Evolutionary conservation across 2,329 filamentous ascomycete genomes (phyloP).

Genomic region (Trichoderma asperellum): DNA sequence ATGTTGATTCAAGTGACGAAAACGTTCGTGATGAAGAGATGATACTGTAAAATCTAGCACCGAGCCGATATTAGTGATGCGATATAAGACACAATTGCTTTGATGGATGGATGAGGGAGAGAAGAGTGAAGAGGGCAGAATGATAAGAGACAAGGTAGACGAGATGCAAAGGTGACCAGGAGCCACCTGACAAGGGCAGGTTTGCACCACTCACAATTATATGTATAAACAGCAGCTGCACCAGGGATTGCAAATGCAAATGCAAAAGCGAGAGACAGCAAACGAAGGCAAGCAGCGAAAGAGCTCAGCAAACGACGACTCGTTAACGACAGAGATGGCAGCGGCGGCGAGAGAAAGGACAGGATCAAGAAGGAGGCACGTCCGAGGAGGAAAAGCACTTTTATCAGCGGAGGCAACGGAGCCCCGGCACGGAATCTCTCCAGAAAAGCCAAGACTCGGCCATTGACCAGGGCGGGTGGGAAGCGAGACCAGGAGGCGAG

Average conservation of each 20-base stretch:
- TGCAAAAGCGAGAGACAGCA: slow-evolving; percentile 22
- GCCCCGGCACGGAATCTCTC: slow-evolving; percentile 21
- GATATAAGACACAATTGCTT: neutral
- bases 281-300: slow-evolving; percentile 3
- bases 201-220: slow-evolving; percentile 16
- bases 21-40: slow-evolving; percentile 1
- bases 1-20: slow-evolving; percentile 42
- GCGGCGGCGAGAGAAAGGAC: slow-evolving; percentile 16
- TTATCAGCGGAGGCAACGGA: slow-evolving; percentile 27
- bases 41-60: neutral
- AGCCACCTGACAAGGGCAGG: neutral
- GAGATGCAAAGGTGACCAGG: neutral
- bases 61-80: slow-evolving; percentile 14
- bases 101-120: neutral
- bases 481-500: slow-evolving; percentile 13
- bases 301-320: slow-evolving; percentile 23
- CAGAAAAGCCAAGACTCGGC: slow-evolving; percentile 12
- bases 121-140: neutral
- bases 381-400: slow-evolving; percentile 14
- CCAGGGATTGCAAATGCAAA: slow-evolving; percentile 2
- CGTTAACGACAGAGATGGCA: slow-evolving; percentile 26
- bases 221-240: slow-evolving; percentile 12
- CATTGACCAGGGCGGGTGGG: slow-evolving; percentile 24
- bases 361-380: slow-evolving; percentile 24
- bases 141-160: neutral